Evolutionary conservation across 768 basidiomycete species (phyloP).

Genomic region (Galerina marginata): DNA sequence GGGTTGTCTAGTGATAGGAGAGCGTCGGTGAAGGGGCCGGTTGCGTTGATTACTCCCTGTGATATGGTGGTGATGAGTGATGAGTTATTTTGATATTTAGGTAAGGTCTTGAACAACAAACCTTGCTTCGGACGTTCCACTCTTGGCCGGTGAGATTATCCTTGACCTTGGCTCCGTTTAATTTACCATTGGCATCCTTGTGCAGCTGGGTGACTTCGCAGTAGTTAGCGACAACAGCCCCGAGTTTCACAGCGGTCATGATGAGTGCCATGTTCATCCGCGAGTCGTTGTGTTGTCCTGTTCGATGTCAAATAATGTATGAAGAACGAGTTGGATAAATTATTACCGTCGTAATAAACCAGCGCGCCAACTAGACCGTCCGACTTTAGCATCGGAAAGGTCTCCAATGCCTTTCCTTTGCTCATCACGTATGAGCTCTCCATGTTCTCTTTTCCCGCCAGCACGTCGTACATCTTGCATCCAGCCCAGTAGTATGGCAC

Average conservation of each 20-base stretch:
- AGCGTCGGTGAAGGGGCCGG: slow-evolving; percentile 91
- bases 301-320: neutral
- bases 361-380: slow-evolving; percentile 93
- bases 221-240: slow-evolving; percentile 89
- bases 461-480: slow-evolving; percentile 94
- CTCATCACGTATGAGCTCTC: slow-evolving; percentile 94
- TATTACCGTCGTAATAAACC: slow-evolving; percentile 94
- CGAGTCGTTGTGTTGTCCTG: slow-evolving; percentile 97
- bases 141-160: slow-evolving; percentile 86
- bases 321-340: slow-evolving; percentile 40
- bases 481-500: slow-evolving; percentile 96
- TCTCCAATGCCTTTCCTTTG: slow-evolving; percentile 89
- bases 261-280: slow-evolving; percentile 97
- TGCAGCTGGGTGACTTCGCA: slow-evolving; percentile 80
- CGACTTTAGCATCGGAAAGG: slow-evolving; percentile 95
- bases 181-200: slow-evolving; percentile 68
- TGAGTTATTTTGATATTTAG: neutral
- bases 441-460: slow-evolving; percentile 98
- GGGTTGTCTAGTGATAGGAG: slow-evolving; percentile 84
- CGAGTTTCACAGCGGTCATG: slow-evolving; percentile 92
- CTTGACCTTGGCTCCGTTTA: slow-evolving; percentile 75
- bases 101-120: slow-evolving; percentile 24
- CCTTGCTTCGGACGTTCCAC: slow-evolving; percentile 84
- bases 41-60: slow-evolving; percentile 94
- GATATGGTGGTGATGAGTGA: neutral